phyloP scores from a whole-genome alignment of 345 rosid species.

The Rhizophora mangle region DNA sequence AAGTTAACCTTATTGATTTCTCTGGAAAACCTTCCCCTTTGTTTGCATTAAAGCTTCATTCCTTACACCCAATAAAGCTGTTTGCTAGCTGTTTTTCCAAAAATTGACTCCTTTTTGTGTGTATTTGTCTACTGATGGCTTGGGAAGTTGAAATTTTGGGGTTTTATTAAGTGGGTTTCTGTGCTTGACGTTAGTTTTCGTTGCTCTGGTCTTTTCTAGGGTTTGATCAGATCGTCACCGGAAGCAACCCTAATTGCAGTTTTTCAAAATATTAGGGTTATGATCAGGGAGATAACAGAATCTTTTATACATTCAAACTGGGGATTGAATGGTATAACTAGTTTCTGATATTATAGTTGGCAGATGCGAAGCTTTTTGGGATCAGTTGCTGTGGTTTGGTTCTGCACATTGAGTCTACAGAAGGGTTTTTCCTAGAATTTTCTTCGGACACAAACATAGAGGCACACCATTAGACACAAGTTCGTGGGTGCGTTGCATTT shows the following conservation, averaged over 20 bases:
- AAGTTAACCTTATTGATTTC: constrained; percentile 15
- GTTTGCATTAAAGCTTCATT: background rate
- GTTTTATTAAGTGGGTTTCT: constrained; percentile 19
- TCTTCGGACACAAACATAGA: background rate
- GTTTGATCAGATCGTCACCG: constrained; percentile 42
- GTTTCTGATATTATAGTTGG: background rate
- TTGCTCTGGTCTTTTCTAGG: constrained; percentile 33
- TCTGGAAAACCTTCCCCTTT: background rate
- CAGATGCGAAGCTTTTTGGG: constrained; percentile 22
- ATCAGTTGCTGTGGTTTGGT: constrained; percentile 19
- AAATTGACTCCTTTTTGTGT: background rate
- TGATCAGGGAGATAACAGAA: constrained; percentile 17
- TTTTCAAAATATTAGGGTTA: constrained; percentile 41
- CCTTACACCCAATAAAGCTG: background rate
- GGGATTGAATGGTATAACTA: constrained; percentile 24
- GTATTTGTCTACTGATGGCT: constrained; percentile 1
- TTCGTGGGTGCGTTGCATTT: constrained; percentile 15
- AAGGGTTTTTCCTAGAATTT: constrained; percentile 11
- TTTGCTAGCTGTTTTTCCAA: background rate
- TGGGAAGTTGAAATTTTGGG: constrained; percentile 16
- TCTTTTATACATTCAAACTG: constrained; percentile 20
- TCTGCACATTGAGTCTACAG: constrained; percentile 25
- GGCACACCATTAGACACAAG: constrained; percentile 8
- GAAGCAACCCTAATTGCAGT: constrained; percentile 39
- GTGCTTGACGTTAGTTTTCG: constrained; percentile 21